Evolutionary conservation across 345 rosid genomes (phyloP).

Genomic region (Populus nigra): DNA sequence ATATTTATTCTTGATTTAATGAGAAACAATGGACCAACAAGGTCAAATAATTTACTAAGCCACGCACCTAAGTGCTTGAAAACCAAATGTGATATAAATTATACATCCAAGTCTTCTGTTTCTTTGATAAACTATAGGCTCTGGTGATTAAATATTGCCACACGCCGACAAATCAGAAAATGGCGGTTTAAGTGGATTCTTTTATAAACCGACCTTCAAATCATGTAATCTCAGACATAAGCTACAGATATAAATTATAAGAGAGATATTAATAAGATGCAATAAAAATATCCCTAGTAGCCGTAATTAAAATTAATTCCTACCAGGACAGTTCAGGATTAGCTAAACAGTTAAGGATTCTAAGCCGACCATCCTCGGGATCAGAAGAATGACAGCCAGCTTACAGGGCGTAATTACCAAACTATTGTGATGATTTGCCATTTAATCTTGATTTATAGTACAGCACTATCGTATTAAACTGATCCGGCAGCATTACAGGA

Average conservation of each 20-base stretch:
- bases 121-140: background rate
- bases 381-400: constrained; percentile 51
- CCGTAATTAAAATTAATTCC: background rate
- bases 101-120: background rate
- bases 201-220: constrained; percentile 38
- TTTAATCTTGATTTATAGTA: background rate
- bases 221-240: constrained; percentile 18
- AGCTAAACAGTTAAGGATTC: constrained; percentile 34
- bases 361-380: constrained; percentile 50
- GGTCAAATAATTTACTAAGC: constrained; percentile 31
- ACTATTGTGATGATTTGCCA: constrained; percentile 1
- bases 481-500: background rate
- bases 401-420: constrained; percentile 38
- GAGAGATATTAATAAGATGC: background rate
- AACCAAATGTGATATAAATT: constrained; percentile 8
- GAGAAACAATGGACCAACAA: constrained; percentile 10
- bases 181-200: constrained; percentile 41
- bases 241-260: background rate
- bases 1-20: background rate
- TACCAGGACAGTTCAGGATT: constrained; percentile 30
- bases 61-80: background rate
- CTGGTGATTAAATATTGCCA: constrained; percentile 1
- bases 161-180: constrained; percentile 50
- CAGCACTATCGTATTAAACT: background rate
- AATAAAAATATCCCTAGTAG: background rate